Evolutionary conservation across 495 filamentous ascomycete species (phyloP).

Genomic region (Penicillium flavigenum): DNA sequence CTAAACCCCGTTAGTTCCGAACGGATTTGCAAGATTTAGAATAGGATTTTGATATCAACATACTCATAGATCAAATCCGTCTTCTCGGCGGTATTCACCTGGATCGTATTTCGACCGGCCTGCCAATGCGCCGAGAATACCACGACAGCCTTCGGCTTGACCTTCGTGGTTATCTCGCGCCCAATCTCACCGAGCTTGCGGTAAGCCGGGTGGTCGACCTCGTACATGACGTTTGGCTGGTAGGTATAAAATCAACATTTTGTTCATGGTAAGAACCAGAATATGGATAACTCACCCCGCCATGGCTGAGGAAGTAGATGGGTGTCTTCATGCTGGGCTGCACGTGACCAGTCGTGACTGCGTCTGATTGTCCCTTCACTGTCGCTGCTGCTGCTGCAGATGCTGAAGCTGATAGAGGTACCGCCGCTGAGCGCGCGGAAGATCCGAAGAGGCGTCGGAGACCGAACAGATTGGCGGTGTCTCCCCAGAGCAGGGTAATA

Average conservation of each 20-base stretch:
- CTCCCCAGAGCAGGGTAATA: conserved; percentile 18
- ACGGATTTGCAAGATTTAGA: background rate
- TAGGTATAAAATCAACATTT: conserved; percentile 3
- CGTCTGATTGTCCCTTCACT: background rate
- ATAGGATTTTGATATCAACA: conserved; percentile 21
- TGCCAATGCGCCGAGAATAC: conserved; percentile 92
- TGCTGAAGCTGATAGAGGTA: conserved; percentile 4
- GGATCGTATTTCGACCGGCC: conserved; percentile 53
- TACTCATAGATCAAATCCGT: conserved; percentile 82
- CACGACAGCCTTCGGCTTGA: conserved; percentile 77
- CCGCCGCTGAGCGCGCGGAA: conserved; percentile 14
- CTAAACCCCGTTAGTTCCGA: conserved; percentile 32
- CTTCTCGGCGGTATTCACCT: conserved; percentile 69
- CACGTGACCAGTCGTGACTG: background rate
- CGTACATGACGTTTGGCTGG: conserved; percentile 74
- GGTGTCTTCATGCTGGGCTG: conserved; percentile 48
- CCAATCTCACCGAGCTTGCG: conserved; percentile 66
- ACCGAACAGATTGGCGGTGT: conserved; percentile 36
- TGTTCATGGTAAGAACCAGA: background rate
- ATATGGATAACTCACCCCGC: conserved; percentile 57
- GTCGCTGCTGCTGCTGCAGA: conserved; percentile 7
- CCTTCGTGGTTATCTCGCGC: conserved; percentile 73
- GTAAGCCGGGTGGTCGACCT: conserved; percentile 72
- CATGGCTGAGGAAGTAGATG: conserved; percentile 78
- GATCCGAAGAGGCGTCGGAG: conserved; percentile 30